Evolutionary conservation across 768 basidiomycete species (phyloP), one percentile per base, ranked within the genome.

Genomic region (Russula olivacea): DNA sequence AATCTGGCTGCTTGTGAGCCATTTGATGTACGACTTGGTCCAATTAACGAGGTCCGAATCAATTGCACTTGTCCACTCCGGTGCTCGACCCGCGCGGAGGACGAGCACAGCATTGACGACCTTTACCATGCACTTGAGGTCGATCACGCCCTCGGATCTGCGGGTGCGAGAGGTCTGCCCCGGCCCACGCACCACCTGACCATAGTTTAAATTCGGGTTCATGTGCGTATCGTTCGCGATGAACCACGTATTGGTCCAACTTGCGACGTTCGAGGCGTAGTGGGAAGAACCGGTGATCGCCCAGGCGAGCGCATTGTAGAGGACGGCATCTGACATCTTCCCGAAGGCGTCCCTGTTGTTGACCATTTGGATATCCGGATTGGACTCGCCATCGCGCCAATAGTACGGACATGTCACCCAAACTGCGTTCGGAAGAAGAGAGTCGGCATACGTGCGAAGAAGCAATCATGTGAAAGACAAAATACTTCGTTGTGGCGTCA

Each of bases 231-330:
- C 67, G 1, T 61, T 48, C 38, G 75, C 66, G 55, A 73, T 58
- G 71, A 76, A 76, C 70, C 72, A 75, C 14, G 73, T 75, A 36
- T 71, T 51, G 55, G 74, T 66, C 59, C 61, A 69, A 40, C 45
- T 57, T 10, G 66, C 68, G 49, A 68, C 68, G 38, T 68, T 66
- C 25, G 57, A 38, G 11, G 74, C 45, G 62, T 74, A 76, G n/a
- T 48, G 43, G 17, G 68, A 60, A 8, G 70, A 61, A 23, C 70
- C 70, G 36, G 71, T 72, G 62, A 72, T 63, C 11, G 55, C 64
- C 69, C 70, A 76, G 6, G 75, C 70, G 15, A 76, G 55, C n/a
- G 74, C 43, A 61, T 73, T 73, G 68, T 70, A 72, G 40, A 74
- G 69, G 25, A 74, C 68, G 12, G 74, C 70, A 43, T 75, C 69